Evolutionary conservation across 1,139 yeast genomes (phyloP).

Genomic region (Suhomyces terraborum): DNA sequence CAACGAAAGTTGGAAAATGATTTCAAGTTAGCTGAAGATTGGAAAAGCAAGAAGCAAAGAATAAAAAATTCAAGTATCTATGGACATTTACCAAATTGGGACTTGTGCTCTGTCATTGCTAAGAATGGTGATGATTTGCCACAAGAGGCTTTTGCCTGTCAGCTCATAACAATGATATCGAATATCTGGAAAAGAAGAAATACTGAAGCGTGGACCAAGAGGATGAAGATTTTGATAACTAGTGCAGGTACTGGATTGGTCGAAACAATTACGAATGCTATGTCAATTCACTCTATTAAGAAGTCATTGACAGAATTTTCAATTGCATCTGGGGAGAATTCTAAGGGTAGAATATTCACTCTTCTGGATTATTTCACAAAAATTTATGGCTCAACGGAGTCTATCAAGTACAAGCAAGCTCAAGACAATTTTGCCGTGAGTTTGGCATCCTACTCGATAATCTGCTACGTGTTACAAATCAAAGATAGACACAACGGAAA

Average conservation of each 20-base stretch:
- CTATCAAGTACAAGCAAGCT: constrained; percentile 62
- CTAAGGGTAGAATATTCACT: constrained; percentile 69
- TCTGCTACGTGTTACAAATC: constrained; percentile 85
- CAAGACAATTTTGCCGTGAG: constrained; percentile 83
- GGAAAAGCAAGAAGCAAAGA: constrained; percentile 79
- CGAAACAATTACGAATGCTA: constrained; percentile 92
- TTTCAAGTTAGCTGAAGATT: constrained; percentile 89
- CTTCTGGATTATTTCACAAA: constrained; percentile 74
- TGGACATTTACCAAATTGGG: constrained; percentile 93
- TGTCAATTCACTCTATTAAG: constrained; percentile 90
- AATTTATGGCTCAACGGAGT: constrained; percentile 64
- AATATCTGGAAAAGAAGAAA: constrained; percentile 73
- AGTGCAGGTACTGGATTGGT: constrained; percentile 90
- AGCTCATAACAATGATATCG: constrained; percentile 81
- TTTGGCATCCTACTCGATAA: constrained; percentile 83
- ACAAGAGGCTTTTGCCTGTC: constrained; percentile 98
- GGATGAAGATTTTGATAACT: constrained; percentile 88
- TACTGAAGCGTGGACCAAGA: constrained; percentile 78
- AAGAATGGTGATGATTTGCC: constrained; percentile 94
- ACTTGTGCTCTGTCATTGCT: constrained; percentile 88
- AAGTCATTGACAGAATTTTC: constrained; percentile 83
- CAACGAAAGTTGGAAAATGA: constrained; percentile 90
- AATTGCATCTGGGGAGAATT: constrained; percentile 62
- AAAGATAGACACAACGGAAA: constrained; percentile 97
- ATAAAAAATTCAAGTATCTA: constrained; percentile 74